Conservation (phyloP, 2,329 filamentous ascomycete species). For the Cadophora sp. region DNA sequence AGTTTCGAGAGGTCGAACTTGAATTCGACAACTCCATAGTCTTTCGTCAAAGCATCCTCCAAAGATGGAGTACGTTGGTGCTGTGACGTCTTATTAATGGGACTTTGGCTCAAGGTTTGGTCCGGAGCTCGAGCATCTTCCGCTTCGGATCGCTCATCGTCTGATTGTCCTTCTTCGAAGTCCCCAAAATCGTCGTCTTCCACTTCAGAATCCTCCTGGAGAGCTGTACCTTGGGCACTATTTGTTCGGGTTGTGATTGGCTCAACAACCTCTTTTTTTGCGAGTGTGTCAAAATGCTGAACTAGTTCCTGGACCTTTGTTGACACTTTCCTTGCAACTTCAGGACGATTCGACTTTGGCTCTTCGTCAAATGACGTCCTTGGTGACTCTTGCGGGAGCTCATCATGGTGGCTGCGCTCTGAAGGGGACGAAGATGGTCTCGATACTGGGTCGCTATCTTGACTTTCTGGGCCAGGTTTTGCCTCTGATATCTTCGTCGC, state of each 20-base stretch:
- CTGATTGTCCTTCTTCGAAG: constrained; percentile 45
- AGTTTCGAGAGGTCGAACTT: constrained; percentile 36
- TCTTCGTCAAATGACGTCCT: constrained; percentile 45
- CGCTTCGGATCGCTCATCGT: constrained; percentile 26
- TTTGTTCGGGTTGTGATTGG: not conserved
- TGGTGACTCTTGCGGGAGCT: constrained; percentile 39
- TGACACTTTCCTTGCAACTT: constrained; percentile 28
- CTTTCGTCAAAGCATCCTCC: constrained; percentile 8
- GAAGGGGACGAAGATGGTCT: constrained; percentile 42
- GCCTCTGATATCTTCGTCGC: constrained; percentile 2
- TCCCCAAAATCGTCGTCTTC: constrained; percentile 47
- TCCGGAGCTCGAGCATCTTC: not conserved
- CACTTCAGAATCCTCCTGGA: constrained; percentile 17
- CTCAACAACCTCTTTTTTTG: constrained; percentile 25
- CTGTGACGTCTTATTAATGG: not conserved
- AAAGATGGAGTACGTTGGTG: not conserved
- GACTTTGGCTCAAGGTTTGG: not conserved
- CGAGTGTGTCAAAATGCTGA: constrained; percentile 39
- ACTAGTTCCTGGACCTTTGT: constrained; percentile 41
- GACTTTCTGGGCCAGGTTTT: constrained; percentile 17
- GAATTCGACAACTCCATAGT: constrained; percentile 36
- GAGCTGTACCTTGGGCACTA: constrained; percentile 9
- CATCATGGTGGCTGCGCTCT: constrained; percentile 41
- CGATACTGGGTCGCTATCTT: constrained; percentile 30
- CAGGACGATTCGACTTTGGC: constrained; percentile 31